Percentiles rank a stretch among this genome's conserved stretches.
Evolutionary conservation across 805 yeast genomes (phyloP).

Genomic region (Brettanomyces nanus): DNA sequence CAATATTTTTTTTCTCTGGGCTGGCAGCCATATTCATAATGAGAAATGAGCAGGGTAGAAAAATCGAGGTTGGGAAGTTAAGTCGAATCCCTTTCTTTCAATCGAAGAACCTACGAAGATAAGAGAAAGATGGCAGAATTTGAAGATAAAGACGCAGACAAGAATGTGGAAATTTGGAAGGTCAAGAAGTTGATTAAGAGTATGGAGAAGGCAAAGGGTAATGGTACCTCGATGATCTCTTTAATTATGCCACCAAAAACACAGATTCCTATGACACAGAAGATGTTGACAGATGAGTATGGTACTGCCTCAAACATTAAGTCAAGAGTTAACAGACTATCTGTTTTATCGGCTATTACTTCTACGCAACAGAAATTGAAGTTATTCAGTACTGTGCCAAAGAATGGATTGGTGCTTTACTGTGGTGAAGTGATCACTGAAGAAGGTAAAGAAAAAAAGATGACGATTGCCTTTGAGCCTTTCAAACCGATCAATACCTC

Average conservation of each 20-base stretch:
- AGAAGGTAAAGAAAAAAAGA: slow-evolving; percentile 95
- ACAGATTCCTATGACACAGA: slow-evolving; percentile 80
- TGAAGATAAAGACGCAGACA: slow-evolving; percentile 78
- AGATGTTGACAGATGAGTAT: slow-evolving; percentile 94
- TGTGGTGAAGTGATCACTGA: slow-evolving; percentile 98
- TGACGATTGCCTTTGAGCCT: slow-evolving; percentile 96
- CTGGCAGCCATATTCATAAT: no score
- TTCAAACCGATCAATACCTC: slow-evolving; percentile 99
- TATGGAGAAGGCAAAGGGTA: slow-evolving; percentile 89
- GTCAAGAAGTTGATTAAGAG: slow-evolving; percentile 88
- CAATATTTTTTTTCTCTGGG: no score
- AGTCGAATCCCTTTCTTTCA: background rate
- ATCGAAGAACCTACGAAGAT: background rate
- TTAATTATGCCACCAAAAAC: slow-evolving; percentile 92
- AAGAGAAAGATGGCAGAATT: slow-evolving; percentile 1
- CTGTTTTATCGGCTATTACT: slow-evolving; percentile 93
- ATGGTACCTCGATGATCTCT: slow-evolving; percentile 98
- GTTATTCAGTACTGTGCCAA: slow-evolving; percentile 81
- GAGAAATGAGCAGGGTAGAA: no score
- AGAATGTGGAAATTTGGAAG: slow-evolving; percentile 98
- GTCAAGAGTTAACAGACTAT: slow-evolving; percentile 92
- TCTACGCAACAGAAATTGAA: slow-evolving; percentile 96
- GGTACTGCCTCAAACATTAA: slow-evolving; percentile 98
- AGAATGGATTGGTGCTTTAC: slow-evolving; percentile 90
- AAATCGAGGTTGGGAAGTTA: background rate